These are phyloP conservation scores for Aureococcus anophagefferens DNA, from an alignment of 108 stramenopile species.

Conservation along the genomic window DNA sequence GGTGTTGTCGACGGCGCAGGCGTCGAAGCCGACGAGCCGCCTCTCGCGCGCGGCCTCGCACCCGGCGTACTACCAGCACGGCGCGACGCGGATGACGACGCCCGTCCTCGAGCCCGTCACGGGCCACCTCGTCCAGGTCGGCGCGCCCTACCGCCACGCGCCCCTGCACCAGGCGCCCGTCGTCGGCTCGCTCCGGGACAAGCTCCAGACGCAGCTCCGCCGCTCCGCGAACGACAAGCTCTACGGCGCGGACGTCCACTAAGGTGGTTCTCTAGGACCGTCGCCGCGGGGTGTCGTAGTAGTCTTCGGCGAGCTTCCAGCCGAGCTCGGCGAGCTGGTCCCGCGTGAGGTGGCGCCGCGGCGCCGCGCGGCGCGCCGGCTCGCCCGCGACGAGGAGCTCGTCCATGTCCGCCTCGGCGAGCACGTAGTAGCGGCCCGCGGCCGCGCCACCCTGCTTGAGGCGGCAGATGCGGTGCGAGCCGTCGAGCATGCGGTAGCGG, in stretches of 20 bases:
- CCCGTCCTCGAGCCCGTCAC: not conserved
- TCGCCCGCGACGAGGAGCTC: not conserved
- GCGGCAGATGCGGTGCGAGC: not conserved
- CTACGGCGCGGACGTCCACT: too few relatives aligned
- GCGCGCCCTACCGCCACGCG: not conserved
- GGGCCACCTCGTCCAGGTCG: not conserved
- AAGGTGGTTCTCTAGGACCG: too few relatives aligned
- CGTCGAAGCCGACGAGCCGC: too few relatives aligned
- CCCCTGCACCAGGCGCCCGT: too few relatives aligned
- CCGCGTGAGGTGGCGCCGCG: not conserved
- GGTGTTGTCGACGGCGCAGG: too few relatives aligned
- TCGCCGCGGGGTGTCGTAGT: too few relatives aligned
- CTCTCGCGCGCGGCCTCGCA: too few relatives aligned
- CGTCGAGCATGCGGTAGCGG: not conserved
- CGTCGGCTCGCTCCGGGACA: too few relatives aligned
- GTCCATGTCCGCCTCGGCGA: not conserved
- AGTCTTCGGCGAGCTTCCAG: not conserved
- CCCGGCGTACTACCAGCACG: not conserved
- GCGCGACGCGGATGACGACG: not conserved
- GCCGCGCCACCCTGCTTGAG: not conserved
- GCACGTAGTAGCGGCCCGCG: not conserved
- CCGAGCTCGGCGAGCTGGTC: not conserved
- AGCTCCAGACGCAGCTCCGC: too few relatives aligned
- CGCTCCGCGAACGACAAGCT: too few relatives aligned
- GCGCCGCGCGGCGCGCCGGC: not conserved